Evolutionary conservation across 441 rosid species (phyloP).

Genomic region (Mallotus japonicus): DNA sequence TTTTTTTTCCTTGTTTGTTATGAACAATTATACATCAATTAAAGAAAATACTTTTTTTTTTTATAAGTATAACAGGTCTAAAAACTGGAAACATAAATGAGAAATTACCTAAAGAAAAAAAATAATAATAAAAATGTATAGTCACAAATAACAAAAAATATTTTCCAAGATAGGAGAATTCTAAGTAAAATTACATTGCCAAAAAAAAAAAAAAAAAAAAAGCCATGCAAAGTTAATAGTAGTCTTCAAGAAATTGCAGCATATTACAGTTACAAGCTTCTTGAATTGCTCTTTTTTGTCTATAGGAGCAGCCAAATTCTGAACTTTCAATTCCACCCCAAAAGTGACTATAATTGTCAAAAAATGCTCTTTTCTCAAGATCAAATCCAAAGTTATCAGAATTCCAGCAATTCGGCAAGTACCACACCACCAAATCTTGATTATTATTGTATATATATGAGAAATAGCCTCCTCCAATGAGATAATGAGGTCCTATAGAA

Average conservation of each 20-base stretch:
- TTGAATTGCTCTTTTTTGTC: not conserved
- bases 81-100: no score
- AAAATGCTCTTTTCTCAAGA: not conserved
- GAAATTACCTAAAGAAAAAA: no score
- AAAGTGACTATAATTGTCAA: not conserved
- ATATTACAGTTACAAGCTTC: not conserved
- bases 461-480: conserved; percentile 10
- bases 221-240: not conserved
- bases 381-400: not conserved
- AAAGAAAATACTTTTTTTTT: no score
- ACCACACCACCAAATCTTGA: not conserved
- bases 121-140: no score
- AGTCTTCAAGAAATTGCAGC: not conserved
- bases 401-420: conserved; percentile 8
- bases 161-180: no score
- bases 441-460: not conserved
- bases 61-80: no score
- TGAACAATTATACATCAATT: no score
- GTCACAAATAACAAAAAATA: no score
- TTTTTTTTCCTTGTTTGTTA: no score
- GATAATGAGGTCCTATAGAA: not conserved
- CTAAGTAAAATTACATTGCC: no score
- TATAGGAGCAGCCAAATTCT: not conserved
- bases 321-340: not conserved
- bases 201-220: no score